Evolutionary conservation across 1,139 yeast species (phyloP).

Genomic region (Taphrina deformans): DNA sequence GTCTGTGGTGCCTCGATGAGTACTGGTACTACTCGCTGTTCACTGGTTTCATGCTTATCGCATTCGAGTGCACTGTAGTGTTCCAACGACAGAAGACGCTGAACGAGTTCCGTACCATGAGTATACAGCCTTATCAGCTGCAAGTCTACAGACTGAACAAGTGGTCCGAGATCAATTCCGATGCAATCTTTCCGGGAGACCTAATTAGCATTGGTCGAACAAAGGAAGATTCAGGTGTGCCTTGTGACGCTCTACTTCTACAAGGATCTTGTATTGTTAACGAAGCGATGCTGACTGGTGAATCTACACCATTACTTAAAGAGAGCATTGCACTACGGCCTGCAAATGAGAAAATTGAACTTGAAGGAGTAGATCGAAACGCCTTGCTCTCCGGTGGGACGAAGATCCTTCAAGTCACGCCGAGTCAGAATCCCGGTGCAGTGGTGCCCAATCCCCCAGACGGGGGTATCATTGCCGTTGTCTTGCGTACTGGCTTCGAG

Average conservation of each 20-base stretch:
- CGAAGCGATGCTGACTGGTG: constrained; percentile 98
- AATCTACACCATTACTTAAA: constrained; percentile 91
- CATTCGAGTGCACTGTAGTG: constrained; percentile 93
- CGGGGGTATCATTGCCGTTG: constrained; percentile 86
- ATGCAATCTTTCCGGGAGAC: constrained; percentile 87
- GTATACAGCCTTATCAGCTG: constrained; percentile 83
- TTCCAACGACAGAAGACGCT: constrained; percentile 93
- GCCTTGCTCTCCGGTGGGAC: constrained; percentile 95
- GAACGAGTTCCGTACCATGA: constrained; percentile 96
- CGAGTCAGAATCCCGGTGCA: constrained; percentile 57
- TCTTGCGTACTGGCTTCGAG: constrained; percentile 92
- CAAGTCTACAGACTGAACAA: constrained; percentile 66
- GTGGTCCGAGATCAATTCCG: constrained; percentile 73
- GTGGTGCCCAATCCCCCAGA: constrained; percentile 65
- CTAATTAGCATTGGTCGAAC: constrained; percentile 79
- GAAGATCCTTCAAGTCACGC: constrained; percentile 85
- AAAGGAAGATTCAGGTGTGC: constrained; percentile 85
- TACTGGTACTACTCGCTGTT: constrained; percentile 94
- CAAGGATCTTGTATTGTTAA: constrained; percentile 92
- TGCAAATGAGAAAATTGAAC: constrained; percentile 60
- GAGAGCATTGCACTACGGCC: constrained; percentile 89
- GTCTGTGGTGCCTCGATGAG: constrained; percentile 94
- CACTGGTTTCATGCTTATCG: constrained; percentile 84
- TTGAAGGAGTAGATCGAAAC: constrained; percentile 85
- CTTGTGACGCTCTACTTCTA: constrained; percentile 87